Evolutionary conservation across 1,284 basidiomycete genomes (phyloP), one percentile per base, ranked within the genome.

Genomic region (Malassezia sp.): DNA sequence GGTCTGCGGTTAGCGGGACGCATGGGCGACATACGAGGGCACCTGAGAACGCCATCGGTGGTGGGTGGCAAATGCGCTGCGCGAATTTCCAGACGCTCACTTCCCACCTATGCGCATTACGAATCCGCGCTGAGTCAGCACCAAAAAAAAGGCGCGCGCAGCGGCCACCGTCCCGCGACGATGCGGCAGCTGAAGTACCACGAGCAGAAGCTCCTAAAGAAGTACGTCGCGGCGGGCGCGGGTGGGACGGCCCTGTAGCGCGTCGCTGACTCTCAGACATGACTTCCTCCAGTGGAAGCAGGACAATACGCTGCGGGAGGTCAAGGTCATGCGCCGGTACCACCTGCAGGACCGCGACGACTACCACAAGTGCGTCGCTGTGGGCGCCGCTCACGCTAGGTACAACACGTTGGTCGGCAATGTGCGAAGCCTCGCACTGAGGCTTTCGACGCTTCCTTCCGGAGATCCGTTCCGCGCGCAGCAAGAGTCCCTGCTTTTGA

Each of bases 331-430:
- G 81, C 80, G 91, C 34, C 76, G 89, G 52, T 99, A 96, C 71
- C 91, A 97, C 73, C 56, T 70, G 23, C 65, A 68, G 79, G 50
- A 52, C 38, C 58, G 72, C 17, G 89, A 96, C 54, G 90, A 97
- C 73, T 96, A 97, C 72, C 84, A 88, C 78, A 89, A 89, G 80
- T n/a, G n/a, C n/a, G n/a, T n/a, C n/a, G n/a, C n/a, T n/a, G n/a
- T 87, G 57, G 54, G 72, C 68, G 27, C 20, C 37, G 12, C 43
- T 12, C 30, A 38, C 30, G 54, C 27, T n/a, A n/a, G n/a, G n/a
- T 96, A 97, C 77, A 97, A 97, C 76, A 88, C 85, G 71, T 77
- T 99, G 17, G 89, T 85, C 57, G 93, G 93, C 33, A 80, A 83
- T 8, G 75, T 96, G 32, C 80, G 88, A 32, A 80, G 83, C 12